Conservation (phyloP, 192 early-diverging fungal genomes). For the Entophlyctis helioformis region DNA sequence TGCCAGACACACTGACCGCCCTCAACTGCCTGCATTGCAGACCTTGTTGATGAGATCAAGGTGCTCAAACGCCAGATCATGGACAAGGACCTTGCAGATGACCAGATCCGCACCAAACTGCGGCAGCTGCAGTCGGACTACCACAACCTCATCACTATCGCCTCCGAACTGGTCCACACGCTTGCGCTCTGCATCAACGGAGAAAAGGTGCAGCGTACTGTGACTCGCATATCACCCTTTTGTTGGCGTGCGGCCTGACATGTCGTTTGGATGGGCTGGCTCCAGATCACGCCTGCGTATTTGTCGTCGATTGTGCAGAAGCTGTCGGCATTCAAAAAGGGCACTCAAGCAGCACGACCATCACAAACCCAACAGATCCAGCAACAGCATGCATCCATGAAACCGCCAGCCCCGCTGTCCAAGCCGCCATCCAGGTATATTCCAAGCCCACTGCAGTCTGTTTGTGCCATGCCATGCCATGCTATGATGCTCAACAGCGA, state of each 20-base stretch:
- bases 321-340: slow-evolving; percentile 24
- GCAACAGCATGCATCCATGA: no score
- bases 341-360: no score
- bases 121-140: slow-evolving; percentile 29
- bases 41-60: slow-evolving; percentile 1
- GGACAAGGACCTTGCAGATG: neutral
- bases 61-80: slow-evolving; percentile 1
- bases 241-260: no score
- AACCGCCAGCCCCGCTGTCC: no score
- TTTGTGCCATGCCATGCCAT: no score
- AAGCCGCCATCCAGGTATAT: no score
- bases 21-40: neutral
- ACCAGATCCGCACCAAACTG: neutral
- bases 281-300: slow-evolving; percentile 32
- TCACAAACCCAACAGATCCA: no score
- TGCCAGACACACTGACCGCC: no score
- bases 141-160: slow-evolving; percentile 41
- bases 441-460: no score
- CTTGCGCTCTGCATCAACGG: slow-evolving; percentile 32
- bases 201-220: slow-evolving; percentile 32
- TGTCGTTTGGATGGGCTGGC: no score
- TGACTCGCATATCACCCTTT: no score
- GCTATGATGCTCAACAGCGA: no score
- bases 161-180: slow-evolving; percentile 37
- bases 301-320: slow-evolving; percentile 24